phyloP scores from a whole-genome alignment of 2,329 filamentous ascomycete species.

The Rachicladosporium sp. region DNA sequence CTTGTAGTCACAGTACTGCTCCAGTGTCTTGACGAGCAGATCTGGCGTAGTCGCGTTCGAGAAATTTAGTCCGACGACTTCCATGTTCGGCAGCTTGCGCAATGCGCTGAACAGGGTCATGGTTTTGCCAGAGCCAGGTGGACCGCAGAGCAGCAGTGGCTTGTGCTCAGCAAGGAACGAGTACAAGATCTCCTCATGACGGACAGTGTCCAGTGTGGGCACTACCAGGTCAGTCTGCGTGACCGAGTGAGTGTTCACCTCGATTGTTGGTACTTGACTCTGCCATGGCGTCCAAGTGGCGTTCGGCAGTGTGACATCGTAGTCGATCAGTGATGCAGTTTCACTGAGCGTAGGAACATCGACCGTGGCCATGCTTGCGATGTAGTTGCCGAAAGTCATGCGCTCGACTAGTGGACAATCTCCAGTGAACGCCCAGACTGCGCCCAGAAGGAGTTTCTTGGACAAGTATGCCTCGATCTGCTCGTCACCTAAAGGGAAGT shows the following conservation, averaged over 20 bases:
- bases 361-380: constrained; percentile 72
- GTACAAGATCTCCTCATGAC: constrained; percentile 97
- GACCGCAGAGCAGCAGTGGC: constrained; percentile 87
- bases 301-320: constrained; percentile 75
- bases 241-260: constrained; percentile 96
- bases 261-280: constrained; percentile 81
- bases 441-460: constrained; percentile 84
- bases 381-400: constrained; percentile 75
- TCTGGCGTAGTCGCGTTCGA: constrained; percentile 97
- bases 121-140: constrained; percentile 96
- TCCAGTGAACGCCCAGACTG: constrained; percentile 92
- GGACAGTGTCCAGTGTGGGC: constrained; percentile 90
- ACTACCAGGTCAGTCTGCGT: constrained; percentile 98
- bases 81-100: constrained; percentile 95
- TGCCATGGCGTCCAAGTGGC: constrained; percentile 91
- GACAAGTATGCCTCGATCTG: constrained; percentile 81
- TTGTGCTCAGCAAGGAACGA: constrained; percentile 99
- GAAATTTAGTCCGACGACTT: constrained; percentile 97
- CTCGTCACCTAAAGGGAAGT: constrained; percentile 84
- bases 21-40: constrained; percentile 95
- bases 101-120: constrained; percentile 99
- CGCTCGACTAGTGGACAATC: constrained; percentile 83
- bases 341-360: constrained; percentile 67
- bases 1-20: constrained; percentile 99
- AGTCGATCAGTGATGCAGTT: constrained; percentile 82